A percentile compares a stretch with the other conserved stretches of the same genome.
phyloP scores from a whole-genome alignment of 179 eudicot species.

The Silene coronaria region DNA sequence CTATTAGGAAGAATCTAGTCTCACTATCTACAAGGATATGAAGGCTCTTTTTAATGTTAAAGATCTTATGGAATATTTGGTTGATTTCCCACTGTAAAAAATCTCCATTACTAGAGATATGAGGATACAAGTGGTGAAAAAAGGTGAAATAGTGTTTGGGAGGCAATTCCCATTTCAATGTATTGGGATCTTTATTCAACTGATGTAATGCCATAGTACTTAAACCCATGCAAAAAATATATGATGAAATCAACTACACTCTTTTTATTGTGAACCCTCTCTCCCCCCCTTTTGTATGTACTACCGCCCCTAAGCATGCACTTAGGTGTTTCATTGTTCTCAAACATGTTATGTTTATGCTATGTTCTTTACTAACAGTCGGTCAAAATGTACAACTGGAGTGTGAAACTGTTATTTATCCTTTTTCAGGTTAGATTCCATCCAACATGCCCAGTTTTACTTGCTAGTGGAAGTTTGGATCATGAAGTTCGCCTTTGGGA shows the following conservation, averaged over 20 bases:
- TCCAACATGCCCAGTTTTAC: conserved; percentile 63
- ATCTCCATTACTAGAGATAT: too few relatives aligned
- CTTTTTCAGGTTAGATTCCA: conserved; percentile 86
- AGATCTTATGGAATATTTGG: not conserved
- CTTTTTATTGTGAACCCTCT: too few relatives aligned
- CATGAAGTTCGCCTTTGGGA: conserved; percentile 97
- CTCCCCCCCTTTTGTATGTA: too few relatives aligned
- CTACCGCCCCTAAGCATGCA: too few relatives aligned
- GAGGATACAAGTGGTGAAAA: too few relatives aligned
- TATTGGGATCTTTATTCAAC: too few relatives aligned
- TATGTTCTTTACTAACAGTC: not conserved
- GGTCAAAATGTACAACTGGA: not conserved
- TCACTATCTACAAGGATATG: not conserved
- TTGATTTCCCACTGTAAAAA: too few relatives aligned
- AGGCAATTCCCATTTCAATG: too few relatives aligned
- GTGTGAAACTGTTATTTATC: not conserved
- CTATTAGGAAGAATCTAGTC: conserved; percentile 1
- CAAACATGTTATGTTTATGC: not conserved
- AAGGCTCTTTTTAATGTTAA: not conserved
- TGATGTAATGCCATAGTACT: too few relatives aligned
- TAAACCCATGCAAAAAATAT: too few relatives aligned
- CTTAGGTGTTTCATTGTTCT: not conserved
- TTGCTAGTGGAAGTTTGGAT: conserved; percentile 93
- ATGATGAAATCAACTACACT: too few relatives aligned
- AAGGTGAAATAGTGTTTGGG: too few relatives aligned